Conservation (phyloP, 345 rosid species). For the Aquilaria malaccensis region DNA sequence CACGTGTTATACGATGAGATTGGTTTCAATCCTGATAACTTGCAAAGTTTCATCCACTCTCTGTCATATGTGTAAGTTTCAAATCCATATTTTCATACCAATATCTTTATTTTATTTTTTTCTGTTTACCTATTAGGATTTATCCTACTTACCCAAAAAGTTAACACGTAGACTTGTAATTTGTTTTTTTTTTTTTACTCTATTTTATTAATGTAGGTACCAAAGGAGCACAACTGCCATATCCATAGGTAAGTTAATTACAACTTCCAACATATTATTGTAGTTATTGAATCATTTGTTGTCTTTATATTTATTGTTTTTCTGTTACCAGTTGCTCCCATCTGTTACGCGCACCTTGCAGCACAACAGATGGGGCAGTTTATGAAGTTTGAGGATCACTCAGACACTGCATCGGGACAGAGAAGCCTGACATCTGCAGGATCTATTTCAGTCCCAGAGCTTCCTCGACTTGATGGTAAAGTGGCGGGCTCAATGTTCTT, state of each 20-base stretch:
- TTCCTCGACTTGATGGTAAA: slow-evolving; percentile 51
- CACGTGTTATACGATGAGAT: slow-evolving; percentile 78
- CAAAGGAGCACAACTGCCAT: slow-evolving; percentile 81
- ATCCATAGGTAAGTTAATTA: slow-evolving; percentile 54
- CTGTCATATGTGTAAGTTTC: slow-evolving; percentile 79
- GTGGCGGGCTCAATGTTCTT: slow-evolving; percentile 74
- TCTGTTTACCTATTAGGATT: no score
- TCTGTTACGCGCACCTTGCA: slow-evolving; percentile 86
- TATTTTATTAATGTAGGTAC: slow-evolving; percentile 32
- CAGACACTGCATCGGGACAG: slow-evolving; percentile 43
- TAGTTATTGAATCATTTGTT: background rate
- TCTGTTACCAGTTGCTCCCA: slow-evolving; percentile 67
- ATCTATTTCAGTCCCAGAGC: slow-evolving; percentile 37
- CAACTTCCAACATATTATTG: background rate
- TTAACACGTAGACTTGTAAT: slow-evolving; percentile 2
- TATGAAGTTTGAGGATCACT: slow-evolving; percentile 53
- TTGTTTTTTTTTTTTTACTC: background rate
- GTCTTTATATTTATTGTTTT: background rate
- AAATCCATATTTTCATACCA: background rate
- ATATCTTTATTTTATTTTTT: no score
- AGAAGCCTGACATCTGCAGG: slow-evolving; percentile 24
- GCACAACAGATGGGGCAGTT: slow-evolving; percentile 74
- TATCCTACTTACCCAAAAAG: background rate
- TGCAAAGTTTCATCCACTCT: slow-evolving; percentile 65
- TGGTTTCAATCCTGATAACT: slow-evolving; percentile 62